These are phyloP conservation scores for Candida montana DNA, from an alignment of 805 yeast species.

Conservation along the genomic window DNA sequence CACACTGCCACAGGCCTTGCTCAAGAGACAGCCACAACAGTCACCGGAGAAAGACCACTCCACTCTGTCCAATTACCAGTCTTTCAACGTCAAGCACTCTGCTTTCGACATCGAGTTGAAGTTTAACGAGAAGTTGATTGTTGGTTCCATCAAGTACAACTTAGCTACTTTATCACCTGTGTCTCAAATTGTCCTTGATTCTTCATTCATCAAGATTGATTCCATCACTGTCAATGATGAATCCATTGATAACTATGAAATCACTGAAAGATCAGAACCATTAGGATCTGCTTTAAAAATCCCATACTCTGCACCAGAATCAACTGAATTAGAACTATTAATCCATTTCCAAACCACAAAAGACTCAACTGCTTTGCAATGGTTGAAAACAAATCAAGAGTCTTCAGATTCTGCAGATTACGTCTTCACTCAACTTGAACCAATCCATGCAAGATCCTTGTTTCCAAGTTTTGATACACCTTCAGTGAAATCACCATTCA, in stretches of 20 bases:
- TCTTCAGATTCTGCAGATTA: constrained; percentile 50
- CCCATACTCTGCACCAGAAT: constrained; percentile 6
- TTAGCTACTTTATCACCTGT: constrained; percentile 31
- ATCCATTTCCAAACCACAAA: constrained; percentile 66
- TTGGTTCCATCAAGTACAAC: constrained; percentile 50
- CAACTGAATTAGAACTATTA: constrained; percentile 24
- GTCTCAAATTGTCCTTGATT: constrained; percentile 52
- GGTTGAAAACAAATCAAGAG: constrained; percentile 48
- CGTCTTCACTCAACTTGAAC: constrained; percentile 85
- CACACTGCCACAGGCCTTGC: constrained; percentile 25
- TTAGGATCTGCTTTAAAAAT: constrained; percentile 51
- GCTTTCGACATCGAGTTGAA: constrained; percentile 45
- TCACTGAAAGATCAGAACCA: constrained; percentile 43
- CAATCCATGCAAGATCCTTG: constrained; percentile 83
- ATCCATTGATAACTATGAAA: constrained; percentile 20
- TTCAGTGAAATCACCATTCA: constrained; percentile 63
- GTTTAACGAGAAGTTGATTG: constrained; percentile 47
- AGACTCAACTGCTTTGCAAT: constrained; percentile 80
- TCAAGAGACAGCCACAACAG: constrained; percentile 26
- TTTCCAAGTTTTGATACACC: constrained; percentile 94
- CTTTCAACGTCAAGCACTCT: constrained; percentile 49
- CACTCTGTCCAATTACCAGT: constrained; percentile 66
- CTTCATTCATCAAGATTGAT: constrained; percentile 53
- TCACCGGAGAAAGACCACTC: constrained; percentile 65
- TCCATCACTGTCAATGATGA: constrained; percentile 39